These are phyloP conservation scores for Diospyros kaki DNA, from an alignment of 148 eudicot species.

Conservation along the genomic window DNA sequence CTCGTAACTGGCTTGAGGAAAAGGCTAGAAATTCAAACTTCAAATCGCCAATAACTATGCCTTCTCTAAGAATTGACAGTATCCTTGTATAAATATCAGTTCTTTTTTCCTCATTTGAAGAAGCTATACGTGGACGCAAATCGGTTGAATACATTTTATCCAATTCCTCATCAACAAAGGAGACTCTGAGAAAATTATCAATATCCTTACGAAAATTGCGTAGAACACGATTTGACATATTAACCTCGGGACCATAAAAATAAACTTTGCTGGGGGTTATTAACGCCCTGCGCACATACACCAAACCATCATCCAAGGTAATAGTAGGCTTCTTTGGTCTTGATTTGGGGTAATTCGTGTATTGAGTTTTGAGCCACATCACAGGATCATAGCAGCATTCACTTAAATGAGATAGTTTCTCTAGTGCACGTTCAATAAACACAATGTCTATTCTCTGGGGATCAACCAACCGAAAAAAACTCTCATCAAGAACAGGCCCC, in stretches of 20 bases:
- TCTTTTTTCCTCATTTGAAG: slow-evolving; percentile 25
- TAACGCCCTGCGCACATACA: slow-evolving; percentile 63
- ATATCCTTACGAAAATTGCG: slow-evolving; percentile 47
- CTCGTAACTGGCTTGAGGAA: slow-evolving; percentile 85
- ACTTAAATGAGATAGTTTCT: slow-evolving; percentile 44
- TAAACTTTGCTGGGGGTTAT: slow-evolving; percentile 77
- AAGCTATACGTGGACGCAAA: slow-evolving; percentile 46
- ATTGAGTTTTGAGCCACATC: slow-evolving; percentile 50
- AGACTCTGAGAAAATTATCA: slow-evolving; percentile 80
- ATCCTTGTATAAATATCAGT: slow-evolving; percentile 62
- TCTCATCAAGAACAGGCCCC: slow-evolving; percentile 51
- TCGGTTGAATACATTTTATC: slow-evolving; percentile 60
- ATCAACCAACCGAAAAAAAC: slow-evolving; percentile 65
- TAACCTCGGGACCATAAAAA: slow-evolving; percentile 87
- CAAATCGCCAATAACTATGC: slow-evolving; percentile 59
- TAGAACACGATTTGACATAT: slow-evolving; percentile 74
- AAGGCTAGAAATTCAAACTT: slow-evolving; percentile 90
- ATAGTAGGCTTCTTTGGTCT: slow-evolving; percentile 46
- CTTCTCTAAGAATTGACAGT: slow-evolving; percentile 45
- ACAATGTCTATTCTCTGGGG: slow-evolving; percentile 33
- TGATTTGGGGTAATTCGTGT: slow-evolving; percentile 24
- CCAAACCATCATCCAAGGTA: slow-evolving; percentile 62
- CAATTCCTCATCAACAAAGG: slow-evolving; percentile 85
- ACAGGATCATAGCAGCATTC: slow-evolving; percentile 89
- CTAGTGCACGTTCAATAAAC: slow-evolving; percentile 58